These are phyloP conservation scores for Globisporangium cylindrosporum DNA, from an alignment of 352 stramenopile genomes.

Conservation along the genomic window DNA sequence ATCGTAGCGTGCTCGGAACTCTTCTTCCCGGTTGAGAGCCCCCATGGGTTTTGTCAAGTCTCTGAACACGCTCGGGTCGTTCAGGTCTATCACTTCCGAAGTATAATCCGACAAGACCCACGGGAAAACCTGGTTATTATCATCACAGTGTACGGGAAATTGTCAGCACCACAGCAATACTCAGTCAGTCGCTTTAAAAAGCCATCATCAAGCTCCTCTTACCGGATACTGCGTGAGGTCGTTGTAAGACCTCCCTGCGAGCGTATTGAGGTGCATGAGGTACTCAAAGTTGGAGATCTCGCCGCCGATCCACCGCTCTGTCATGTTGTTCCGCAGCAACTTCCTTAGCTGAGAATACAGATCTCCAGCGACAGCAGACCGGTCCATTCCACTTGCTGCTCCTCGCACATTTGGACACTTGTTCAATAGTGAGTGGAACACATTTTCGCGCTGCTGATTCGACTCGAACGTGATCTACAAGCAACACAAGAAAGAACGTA, in stretches of 20 bases:
- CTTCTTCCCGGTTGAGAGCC: conserved; percentile 90
- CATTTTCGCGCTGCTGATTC: conserved; percentile 48
- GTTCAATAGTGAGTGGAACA: conserved; percentile 74
- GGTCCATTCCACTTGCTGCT: conserved; percentile 59
- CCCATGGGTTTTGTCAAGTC: conserved; percentile 98
- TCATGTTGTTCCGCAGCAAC: conserved; percentile 72
- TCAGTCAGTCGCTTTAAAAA: neutral
- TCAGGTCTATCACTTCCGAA: conserved; percentile 91
- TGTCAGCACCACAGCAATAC: neutral
- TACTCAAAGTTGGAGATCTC: conserved; percentile 94
- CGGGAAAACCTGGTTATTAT: conserved; percentile 84
- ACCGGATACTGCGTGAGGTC: conserved; percentile 98
- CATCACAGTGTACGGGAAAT: neutral
- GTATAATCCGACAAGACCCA: conserved; percentile 97
- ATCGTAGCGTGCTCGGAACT: conserved; percentile 72
- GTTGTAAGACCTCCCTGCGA: conserved; percentile 96
- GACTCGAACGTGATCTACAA: conserved; percentile 68
- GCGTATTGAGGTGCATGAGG: conserved; percentile 95
- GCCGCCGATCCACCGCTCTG: conserved; percentile 66
- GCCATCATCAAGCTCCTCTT: conserved; percentile 1
- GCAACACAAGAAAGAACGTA: neutral
- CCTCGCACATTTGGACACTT: conserved; percentile 72
- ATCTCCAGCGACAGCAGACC: conserved; percentile 39
- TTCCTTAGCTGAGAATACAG: conserved; percentile 71
- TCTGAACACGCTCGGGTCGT: conserved; percentile 89